phyloP scores from a whole-genome alignment of 306 rosid genomes.

The Citrullus amarus region DNA sequence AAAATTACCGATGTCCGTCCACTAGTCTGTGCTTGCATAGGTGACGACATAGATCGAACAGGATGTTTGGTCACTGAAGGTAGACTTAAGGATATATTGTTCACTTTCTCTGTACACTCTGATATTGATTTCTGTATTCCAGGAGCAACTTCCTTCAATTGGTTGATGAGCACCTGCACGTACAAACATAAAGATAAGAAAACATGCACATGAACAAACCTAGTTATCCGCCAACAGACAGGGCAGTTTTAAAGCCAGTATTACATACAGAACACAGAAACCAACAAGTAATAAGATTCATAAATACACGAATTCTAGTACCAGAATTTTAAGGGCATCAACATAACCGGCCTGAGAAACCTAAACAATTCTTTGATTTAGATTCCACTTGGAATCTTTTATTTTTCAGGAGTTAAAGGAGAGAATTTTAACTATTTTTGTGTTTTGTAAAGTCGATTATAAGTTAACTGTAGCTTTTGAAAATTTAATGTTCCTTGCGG shows the following conservation, averaged over 20 bases:
- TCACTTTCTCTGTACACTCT: constrained; percentile 89
- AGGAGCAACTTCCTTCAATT: constrained; percentile 97
- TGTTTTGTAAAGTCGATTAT: not conserved
- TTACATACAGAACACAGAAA: not conserved
- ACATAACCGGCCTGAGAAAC: not conserved
- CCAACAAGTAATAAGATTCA: not conserved
- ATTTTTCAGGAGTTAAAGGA: not conserved
- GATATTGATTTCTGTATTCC: constrained; percentile 83
- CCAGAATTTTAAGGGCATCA: not conserved
- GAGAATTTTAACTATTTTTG: not conserved
- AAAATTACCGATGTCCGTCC: constrained; percentile 64
- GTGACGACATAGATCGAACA: constrained; percentile 54
- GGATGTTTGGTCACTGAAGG: constrained; percentile 58
- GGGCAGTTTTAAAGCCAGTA: not conserved
- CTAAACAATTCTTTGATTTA: not conserved
- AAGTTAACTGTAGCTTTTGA: too few species aligned
- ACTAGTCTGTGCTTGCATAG: constrained; percentile 63
- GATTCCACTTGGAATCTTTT: not conserved
- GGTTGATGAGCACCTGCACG: constrained; percentile 83
- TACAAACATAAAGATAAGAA: constrained; percentile 12
- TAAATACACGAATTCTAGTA: not conserved
- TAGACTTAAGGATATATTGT: constrained; percentile 54
- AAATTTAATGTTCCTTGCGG: too few species aligned
- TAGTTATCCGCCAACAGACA: not conserved
- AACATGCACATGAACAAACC: not conserved